A percentile compares a stretch with the other conserved stretches of the same genome.
Conservation (phyloP, 2,329 filamentous ascomycete species). For the Daldinia sp. region DNA sequence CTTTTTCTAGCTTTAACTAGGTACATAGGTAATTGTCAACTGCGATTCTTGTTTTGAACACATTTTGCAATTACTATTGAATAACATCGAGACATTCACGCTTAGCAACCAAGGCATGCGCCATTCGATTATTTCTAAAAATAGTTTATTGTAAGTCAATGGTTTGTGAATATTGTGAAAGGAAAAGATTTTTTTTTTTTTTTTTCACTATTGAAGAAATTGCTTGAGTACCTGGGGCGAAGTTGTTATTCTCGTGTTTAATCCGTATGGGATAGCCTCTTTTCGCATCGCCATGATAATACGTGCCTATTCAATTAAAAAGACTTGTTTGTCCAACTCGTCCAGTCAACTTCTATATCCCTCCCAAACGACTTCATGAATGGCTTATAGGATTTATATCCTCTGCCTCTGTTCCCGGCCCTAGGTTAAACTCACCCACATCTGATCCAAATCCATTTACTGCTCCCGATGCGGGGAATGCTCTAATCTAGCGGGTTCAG, state of each 20-base stretch:
- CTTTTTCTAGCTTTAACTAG: neutral
- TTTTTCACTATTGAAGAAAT: neutral
- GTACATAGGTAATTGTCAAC: too few relatives aligned
- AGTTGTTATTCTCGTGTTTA: neutral
- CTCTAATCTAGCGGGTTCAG: conserved; percentile 7
- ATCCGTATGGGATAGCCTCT: too few relatives aligned
- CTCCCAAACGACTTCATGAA: neutral
- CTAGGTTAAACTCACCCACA: neutral
- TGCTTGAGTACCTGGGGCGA: neutral
- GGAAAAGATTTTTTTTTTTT: neutral
- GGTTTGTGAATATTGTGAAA: neutral
- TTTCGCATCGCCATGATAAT: neutral
- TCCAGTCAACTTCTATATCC: too few relatives aligned
- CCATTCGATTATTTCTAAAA: neutral
- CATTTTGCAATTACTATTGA: neutral
- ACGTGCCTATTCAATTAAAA: neutral
- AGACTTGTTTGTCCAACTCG: neutral
- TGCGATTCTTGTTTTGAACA: neutral
- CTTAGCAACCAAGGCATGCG: neutral
- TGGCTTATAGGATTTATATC: neutral
- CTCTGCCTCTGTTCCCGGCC: neutral
- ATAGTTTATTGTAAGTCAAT: neutral
- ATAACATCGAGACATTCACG: neutral
- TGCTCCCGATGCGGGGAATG: conserved; percentile 31
- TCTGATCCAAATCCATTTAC: neutral